Base-by-base conservation (phyloP, 2,329 filamentous ascomycete species). In the Colletotrichum tropicale region DNA sequence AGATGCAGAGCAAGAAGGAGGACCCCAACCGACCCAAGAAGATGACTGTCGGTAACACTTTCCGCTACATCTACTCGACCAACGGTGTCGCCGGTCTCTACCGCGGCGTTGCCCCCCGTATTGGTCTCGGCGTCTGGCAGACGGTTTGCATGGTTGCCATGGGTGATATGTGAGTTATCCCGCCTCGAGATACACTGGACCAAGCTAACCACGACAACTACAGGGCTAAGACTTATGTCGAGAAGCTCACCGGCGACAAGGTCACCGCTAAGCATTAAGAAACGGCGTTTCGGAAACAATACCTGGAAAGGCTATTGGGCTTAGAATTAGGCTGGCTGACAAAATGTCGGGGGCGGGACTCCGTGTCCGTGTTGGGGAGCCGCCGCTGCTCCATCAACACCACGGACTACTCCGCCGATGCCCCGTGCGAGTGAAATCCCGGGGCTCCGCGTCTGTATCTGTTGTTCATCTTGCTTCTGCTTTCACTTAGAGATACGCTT, bases 121-220 rank as follows among this genome's bases (percentile, higher is more conserved):
- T 99, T 84, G 96, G 96, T 81, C 93, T 99, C 78, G 94, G 97
- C 84, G 92, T 99, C 88, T 99, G 97, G 97, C 97, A 99, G 91
- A 99, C 97, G 77, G 94, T 99, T 83, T 99, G 97, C 91, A 99
- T 99, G 97, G 97, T 99, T 87, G 97, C 96, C 83, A 91, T 98
- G 86, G 97, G 97, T 88, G 97, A 98, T 88, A 96, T 98, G 96
- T 98, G 88, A 90, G 95, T 92, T 75, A 78, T 60, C 38, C 71
- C 65, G 55, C 24, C n/a, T 56, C 38, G n/a, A 43, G 13, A 21
- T 38, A 36, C 28, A 9, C 60, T 26, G 21, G 28, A 56, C 24
- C 34, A 66, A 78, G 52, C 82, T 85, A 78, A 83, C 80, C 30
- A 34, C 43, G 66, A 70, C 71, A 38, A 16, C 69, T 71, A 83